Percentiles rank a stretch among this genome's conserved stretches.
These are phyloP conservation scores for Yamadazyma kanchanaburiensis DNA, from an alignment of 1,139 yeast species.

Conservation along the genomic window DNA sequence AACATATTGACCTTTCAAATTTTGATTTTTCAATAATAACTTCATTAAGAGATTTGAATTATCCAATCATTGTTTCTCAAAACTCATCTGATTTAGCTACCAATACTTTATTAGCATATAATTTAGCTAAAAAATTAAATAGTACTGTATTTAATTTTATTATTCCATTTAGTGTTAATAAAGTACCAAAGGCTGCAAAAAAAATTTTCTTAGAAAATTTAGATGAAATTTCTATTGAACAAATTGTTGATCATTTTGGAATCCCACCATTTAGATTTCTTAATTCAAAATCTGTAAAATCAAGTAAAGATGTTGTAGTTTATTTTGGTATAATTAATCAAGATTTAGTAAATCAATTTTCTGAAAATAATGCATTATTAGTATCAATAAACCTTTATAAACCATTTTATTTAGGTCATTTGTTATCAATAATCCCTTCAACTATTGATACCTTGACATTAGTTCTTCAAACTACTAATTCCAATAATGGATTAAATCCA, in stretches of 20 bases:
- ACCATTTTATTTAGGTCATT: slow-evolving; percentile 49
- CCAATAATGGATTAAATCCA: slow-evolving; percentile 52
- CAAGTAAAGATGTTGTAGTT: slow-evolving; percentile 44
- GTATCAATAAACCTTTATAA: slow-evolving; percentile 62
- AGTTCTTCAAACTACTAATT: slow-evolving; percentile 54
- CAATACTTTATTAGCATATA: slow-evolving; percentile 47
- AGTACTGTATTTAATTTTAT: slow-evolving; percentile 71
- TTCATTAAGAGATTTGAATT: slow-evolving; percentile 67
- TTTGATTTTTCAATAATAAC: slow-evolving; percentile 66
- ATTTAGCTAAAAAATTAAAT: slow-evolving; percentile 45
- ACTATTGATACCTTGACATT: slow-evolving; percentile 58
- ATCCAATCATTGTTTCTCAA: slow-evolving; percentile 64
- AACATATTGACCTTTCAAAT: slow-evolving; percentile 55
- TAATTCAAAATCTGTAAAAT: slow-evolving; percentile 10
- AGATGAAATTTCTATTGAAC: slow-evolving; percentile 19
- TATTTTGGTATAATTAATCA: slow-evolving; percentile 57
- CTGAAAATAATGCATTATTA: slow-evolving; percentile 44
- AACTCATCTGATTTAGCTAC: slow-evolving; percentile 51
- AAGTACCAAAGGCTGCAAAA: slow-evolving; percentile 4
- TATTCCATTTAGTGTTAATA: slow-evolving; percentile 23
- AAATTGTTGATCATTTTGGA: slow-evolving; percentile 23
- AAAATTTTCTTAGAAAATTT: slow-evolving; percentile 8
- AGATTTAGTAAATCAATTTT: slow-evolving; percentile 38
- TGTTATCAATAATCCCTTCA: slow-evolving; percentile 53
- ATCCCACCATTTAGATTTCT: slow-evolving; percentile 20